A percentile compares a stretch with the other conserved stretches of the same genome.
phyloP scores from a whole-genome alignment of 306 rosid species.

The Casuarina equisetifolia region DNA sequence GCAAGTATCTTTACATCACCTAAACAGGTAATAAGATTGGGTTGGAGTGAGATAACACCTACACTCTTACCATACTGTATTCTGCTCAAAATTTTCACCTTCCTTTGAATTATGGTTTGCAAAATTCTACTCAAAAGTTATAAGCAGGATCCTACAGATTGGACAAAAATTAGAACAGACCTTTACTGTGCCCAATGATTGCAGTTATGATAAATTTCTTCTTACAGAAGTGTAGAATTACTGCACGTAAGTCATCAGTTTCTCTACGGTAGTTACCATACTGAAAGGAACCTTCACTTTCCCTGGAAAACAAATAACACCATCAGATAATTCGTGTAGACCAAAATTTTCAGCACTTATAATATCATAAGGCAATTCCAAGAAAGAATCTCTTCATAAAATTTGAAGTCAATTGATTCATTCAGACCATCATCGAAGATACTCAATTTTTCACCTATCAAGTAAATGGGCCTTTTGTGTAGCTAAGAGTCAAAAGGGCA shows the following conservation, averaged over 20 bases:
- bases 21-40: not conserved
- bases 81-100: not conserved
- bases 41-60: not conserved
- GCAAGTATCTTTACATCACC: not conserved
- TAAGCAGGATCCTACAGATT: conserved; percentile 6
- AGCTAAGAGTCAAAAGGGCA: not conserved
- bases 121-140: conserved; percentile 11
- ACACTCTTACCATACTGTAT: not conserved
- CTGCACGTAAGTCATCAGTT: conserved; percentile 71
- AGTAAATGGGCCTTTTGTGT: not conserved
- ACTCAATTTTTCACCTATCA: too few relatives aligned
- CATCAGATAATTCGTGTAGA: not conserved
- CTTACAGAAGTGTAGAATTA: conserved; percentile 59
- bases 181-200: conserved; percentile 91
- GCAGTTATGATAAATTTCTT: conserved; percentile 49
- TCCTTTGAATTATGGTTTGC: not conserved
- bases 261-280: conserved; percentile 88
- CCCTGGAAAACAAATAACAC: conserved; percentile 48
- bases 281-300: conserved; percentile 82
- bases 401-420: conserved; percentile 1
- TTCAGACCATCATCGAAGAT: not conserved
- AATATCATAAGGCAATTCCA: not conserved
- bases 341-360: conserved; percentile 4
- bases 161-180: conserved; percentile 37
- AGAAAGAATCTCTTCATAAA: conserved; percentile 15